Evolutionary conservation across 1,139 yeast species (phyloP), one percentile per base, ranked within the genome.

Genomic region (Candida pseudoviswanathii): DNA sequence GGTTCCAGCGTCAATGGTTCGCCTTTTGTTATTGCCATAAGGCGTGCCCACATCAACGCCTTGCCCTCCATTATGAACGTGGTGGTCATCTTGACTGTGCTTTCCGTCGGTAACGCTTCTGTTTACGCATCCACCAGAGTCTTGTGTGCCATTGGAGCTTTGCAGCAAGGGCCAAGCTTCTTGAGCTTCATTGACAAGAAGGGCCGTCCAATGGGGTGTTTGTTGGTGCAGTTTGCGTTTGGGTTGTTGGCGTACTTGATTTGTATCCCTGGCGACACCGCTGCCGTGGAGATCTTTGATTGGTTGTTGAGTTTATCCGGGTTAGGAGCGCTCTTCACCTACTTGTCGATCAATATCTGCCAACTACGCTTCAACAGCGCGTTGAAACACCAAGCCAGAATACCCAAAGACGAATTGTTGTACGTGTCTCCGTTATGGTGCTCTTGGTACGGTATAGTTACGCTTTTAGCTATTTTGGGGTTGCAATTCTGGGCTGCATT

Each of bases 401-500:
- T 56, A 31, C 64, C 75, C 8, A 61, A 59, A 44, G 70, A 65
- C 43, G 75, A 71, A 58, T 61, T 72, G 46, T 63, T 64, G 10
- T 68, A 63, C 49, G 61, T 58, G 10, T 63, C 66, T 29, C 60
- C 67, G 8, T 55, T 60, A 21, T 58, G 58, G 51, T 70, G 70
- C 5, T 70, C 75, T 1, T 70, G 63, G 55, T 67, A 68, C 46
- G 74, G 72, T 3, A 54, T 65, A 36, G 57, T 70, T 27, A 53
- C 65, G 10, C 54, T 68, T 37, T 47, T 63, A 34, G 56, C 64
- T n/a, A 55, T 65, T 25, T 59, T 71, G 51, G 66, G 61, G 6
- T 54, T 69, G 26, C 75, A 71, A 54, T 71, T 72, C 56, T 72
- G 75, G 75, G 71, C 73, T 7, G 73, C 76, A 5, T 64, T 72